Evolutionary conservation across 2,329 filamentous ascomycete species (phyloP).

Genomic region (Diaporthe vexans): DNA sequence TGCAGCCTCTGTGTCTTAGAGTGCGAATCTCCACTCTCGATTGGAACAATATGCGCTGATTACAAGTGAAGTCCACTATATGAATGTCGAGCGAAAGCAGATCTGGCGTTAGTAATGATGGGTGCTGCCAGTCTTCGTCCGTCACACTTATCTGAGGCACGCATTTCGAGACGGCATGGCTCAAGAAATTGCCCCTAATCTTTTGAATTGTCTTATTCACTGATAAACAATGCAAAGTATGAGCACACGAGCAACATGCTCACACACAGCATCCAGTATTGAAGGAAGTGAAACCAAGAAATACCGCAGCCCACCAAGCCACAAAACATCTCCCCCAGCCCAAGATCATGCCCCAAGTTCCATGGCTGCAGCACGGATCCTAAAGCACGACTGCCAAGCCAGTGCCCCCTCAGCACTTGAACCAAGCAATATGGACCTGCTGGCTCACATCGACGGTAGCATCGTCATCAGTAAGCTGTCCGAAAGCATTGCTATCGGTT

Average conservation of each 20-base stretch:
- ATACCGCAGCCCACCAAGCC: not conserved
- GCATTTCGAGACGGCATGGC: too few species aligned
- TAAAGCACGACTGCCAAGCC: too few species aligned
- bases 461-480: constrained; percentile 60
- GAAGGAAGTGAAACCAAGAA: not conserved
- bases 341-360: not conserved
- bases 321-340: too few species aligned
- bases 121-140: too few species aligned
- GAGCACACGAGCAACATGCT: not conserved
- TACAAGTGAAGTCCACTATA: too few species aligned
- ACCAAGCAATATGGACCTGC: constrained; percentile 59
- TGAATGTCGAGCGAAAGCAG: too few species aligned
- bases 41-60: too few species aligned
- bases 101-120: too few species aligned
- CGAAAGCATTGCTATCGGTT: constrained; percentile 53
- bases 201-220: not conserved
- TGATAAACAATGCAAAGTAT: not conserved
- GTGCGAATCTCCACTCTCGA: too few species aligned
- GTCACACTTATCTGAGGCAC: too few species aligned
- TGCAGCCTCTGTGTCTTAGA: too few species aligned
- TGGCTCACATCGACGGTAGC: constrained; percentile 60
- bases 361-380: not conserved
- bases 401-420: constrained; percentile 38
- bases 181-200: too few species aligned
- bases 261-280: not conserved